Base-by-base conservation (phyloP, 768 basidiomycete species). In the Naganishia kalamii region DNA sequence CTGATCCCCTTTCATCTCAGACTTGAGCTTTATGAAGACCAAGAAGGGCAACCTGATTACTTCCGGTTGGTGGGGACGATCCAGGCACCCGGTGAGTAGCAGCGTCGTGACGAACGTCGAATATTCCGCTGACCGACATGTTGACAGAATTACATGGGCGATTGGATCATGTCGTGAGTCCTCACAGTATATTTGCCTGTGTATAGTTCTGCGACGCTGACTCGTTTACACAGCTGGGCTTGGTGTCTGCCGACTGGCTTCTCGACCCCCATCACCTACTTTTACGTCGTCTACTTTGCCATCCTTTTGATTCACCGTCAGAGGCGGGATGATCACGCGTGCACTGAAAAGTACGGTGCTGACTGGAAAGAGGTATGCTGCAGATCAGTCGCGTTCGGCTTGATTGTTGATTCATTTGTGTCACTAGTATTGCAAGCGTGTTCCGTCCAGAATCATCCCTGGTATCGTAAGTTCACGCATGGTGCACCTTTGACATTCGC, bases 221-320 rank as follows among this genome's bases (percentile, higher is more conserved):
- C 23, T 47, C 29, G 10, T 25, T 46, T 48, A 33, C 46, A 23
- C 23, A 76, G 75, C 62, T 71, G 74, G 57, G 87, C 92, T 0
- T 98, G 94, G 93, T 96, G 87, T 70, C 84, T 98, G 17, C 91
- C 96, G 1, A 93, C 92, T 0, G 91, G 90, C 11, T 92, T 96
- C 77, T 80, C 84, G 41, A 92, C 91, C 0, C 94, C 94, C 21
- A 83, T 98, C 74, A 92, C 96, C 8, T 99, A 98, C 80, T 99
- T 93, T 81, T 98, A 98, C 75, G 83, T 90, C 40, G 75, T 81
- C 68, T 98, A 93, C 81, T 98, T 99, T 71, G 81, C 84, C 3
- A 84, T 96, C 37, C 84, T 99, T 27, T 87, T 99, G 65, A 81
- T 92, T 35, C 96, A 98, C 79, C 83, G 96, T 64, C 91, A 97